Conservation (phyloP, 164 flowering plant genomes). For the Tinospora cordifolia region DNA sequence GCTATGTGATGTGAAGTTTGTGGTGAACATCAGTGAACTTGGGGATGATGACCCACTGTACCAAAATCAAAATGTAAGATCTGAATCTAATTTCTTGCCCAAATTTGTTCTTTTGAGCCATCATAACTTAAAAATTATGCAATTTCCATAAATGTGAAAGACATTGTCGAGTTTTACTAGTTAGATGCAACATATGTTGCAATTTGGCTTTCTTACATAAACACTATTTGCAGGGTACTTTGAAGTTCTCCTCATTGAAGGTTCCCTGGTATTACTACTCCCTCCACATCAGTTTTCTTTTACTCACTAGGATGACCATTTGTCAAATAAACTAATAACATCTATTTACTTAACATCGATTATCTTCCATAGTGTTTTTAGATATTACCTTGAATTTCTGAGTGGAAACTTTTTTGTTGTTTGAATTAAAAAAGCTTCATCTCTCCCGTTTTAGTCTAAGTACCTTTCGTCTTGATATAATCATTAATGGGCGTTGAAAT, state of each 20-base stretch:
- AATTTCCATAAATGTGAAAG: background rate
- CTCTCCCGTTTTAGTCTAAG: no score
- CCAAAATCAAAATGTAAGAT: conserved; percentile 57
- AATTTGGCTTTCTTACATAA: conserved; percentile 7
- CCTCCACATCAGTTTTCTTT: background rate
- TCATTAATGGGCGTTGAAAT: no score
- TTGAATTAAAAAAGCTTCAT: no score
- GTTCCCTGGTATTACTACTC: conserved; percentile 48
- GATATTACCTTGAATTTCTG: no score
- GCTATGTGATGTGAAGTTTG: conserved; percentile 38
- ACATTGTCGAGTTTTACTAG: background rate
- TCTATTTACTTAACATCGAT: no score
- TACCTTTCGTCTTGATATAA: no score
- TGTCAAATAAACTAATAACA: no score
- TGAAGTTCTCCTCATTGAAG: conserved; percentile 28
- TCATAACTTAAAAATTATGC: background rate
- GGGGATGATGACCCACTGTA: conserved; percentile 58
- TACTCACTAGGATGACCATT: no score
- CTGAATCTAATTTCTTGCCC: background rate
- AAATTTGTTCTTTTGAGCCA: background rate
- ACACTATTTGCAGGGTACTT: conserved; percentile 37
- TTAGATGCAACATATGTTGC: background rate
- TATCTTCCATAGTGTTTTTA: no score
- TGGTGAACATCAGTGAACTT: conserved; percentile 51
- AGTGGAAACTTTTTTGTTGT: no score